Evolutionary conservation across 192 early-diverging fungal species (phyloP), one percentile per base, ranked within the genome.

Genomic region (Thoreauomyces humboldtii): DNA sequence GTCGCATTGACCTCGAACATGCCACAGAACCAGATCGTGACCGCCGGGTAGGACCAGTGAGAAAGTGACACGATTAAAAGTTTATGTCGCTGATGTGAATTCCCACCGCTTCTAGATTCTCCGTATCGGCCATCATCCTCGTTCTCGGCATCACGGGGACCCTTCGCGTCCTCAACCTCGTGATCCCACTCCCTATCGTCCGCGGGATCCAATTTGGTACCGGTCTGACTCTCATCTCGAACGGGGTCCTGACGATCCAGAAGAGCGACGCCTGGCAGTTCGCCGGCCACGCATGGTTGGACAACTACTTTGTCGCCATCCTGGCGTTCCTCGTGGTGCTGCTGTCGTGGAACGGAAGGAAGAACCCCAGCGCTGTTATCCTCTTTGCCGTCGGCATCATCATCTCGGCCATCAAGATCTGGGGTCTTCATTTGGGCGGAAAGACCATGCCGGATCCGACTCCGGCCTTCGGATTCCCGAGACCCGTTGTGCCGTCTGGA

Each of bases 131-230:
- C 1, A 71, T 88, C 19, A 70, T 90, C 55, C 70, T 90, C 42
- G 53, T 86, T 53, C 75, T 91, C n/a, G 86, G 87, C 14, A 38
- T 85, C 22, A 91, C 89, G 36, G 77, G 83, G 24, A 86, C 86
- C 1, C 86, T 94, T 58, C 70, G 80, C 62, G 46, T 86, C n/a
- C 74, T 92, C 35, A 78, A 84, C 31, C 79, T 79, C 36, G 82
- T 83, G 59, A 89, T 88, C 7, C 90, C 92, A 11, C 76, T 86
- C 28, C 63, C 88, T 0, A 75, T 91, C 9, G 81, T 92, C 62
- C 86, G 86, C 57, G 91, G 90, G 12, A 84, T 92, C 56, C 91
- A 90, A 73, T 74, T 92, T 55, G 92, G 91, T 34, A 87, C 89
- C 1, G 87, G 87, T 50, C 71, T 92, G 47, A 78, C 82, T 2